Conservation (phyloP, 1,284 basidiomycete genomes). For the Microbotryomycetes sp. region DNA sequence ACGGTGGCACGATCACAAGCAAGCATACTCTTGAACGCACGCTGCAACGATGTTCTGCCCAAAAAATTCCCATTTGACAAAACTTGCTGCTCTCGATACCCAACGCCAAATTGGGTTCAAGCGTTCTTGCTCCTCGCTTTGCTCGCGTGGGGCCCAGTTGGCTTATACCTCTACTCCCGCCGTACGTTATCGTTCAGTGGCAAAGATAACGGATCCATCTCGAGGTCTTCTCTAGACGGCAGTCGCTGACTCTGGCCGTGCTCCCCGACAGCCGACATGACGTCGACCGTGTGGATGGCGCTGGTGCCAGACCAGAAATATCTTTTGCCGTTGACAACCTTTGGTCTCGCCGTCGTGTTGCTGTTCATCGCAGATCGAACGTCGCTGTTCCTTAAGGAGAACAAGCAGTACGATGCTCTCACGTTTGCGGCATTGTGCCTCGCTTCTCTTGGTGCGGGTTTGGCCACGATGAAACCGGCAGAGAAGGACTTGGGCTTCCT, state of each 20-base stretch:
- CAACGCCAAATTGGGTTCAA: constrained; percentile 59
- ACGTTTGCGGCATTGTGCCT: constrained; percentile 58
- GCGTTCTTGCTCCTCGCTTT: constrained; percentile 52
- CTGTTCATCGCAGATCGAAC: constrained; percentile 75
- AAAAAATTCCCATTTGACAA: constrained; percentile 66
- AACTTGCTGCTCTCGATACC: constrained; percentile 75
- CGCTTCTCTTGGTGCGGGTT: constrained; percentile 54
- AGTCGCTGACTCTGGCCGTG: not conserved
- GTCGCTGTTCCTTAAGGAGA: constrained; percentile 74
- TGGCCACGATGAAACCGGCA: constrained; percentile 61
- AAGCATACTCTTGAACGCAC: constrained; percentile 68
- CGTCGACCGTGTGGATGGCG: constrained; percentile 39
- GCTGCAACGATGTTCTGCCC: constrained; percentile 68
- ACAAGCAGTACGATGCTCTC: constrained; percentile 69
- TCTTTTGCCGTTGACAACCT: constrained; percentile 50
- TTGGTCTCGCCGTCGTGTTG: constrained; percentile 59
- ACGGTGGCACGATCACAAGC: constrained; percentile 62
- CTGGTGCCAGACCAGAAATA: constrained; percentile 44
- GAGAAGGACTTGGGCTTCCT: constrained; percentile 75
- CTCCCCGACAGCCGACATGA: constrained; percentile 30
- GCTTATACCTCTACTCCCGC: constrained; percentile 44
- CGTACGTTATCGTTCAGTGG: constrained; percentile 39
- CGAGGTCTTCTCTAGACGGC: not conserved
- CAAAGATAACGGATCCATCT: not conserved
- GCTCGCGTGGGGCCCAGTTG: constrained; percentile 55